Evolutionary conservation across 2,329 filamentous ascomycete species (phyloP), one percentile per base, ranked within the genome.

Genomic region (Celoporthe dispersa): DNA sequence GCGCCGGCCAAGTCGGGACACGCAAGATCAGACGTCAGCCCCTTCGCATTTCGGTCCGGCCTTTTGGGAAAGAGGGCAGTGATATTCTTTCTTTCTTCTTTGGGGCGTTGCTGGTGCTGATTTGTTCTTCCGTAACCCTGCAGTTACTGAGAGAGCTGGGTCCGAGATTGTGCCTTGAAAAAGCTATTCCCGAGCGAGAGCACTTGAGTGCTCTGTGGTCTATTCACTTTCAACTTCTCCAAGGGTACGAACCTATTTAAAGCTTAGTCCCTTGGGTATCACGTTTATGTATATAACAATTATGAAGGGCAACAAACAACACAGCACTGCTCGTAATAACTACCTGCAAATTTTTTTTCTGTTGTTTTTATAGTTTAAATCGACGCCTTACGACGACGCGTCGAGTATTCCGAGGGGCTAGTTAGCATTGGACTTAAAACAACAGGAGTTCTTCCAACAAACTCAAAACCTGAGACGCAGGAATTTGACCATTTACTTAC

Each of bases 381-480:
- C 51, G 25, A 28, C 31, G 25, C 6, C 9, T 53, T 1, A 7
- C n/a, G n/a, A 28, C 5, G 51, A 12, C 22, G 19, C 22, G 8
- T 28, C 12, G 51, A 28, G 19, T 11, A 16, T 28, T 28, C 12
- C 12, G n/a, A 31, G 51, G 25, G 31, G 51, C 11, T 3, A 28
- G 25, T 12, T 55, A n/a, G 25, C 51, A 16, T 57, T 57, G 25
- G 7, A 48, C 7, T 9, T 22, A 48, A 48, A 57, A 33, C 53
- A 57, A 57, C 25, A 33, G 25, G 25, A 31, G 28, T 28, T 31
- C 5, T 2, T 57, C 19, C 53, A n/a, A 48, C 4, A 57, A 57
- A 33, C 57, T 60, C 57, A 37, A n/a, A 37, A 37, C n/a, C 57
- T 60, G 57, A 60, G 57, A 60, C 57, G 1, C 57, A 37, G 31